These are phyloP conservation scores for Capsicum rhomboideum DNA, from an alignment of 257 asterid species.

Conservation along the genomic window DNA sequence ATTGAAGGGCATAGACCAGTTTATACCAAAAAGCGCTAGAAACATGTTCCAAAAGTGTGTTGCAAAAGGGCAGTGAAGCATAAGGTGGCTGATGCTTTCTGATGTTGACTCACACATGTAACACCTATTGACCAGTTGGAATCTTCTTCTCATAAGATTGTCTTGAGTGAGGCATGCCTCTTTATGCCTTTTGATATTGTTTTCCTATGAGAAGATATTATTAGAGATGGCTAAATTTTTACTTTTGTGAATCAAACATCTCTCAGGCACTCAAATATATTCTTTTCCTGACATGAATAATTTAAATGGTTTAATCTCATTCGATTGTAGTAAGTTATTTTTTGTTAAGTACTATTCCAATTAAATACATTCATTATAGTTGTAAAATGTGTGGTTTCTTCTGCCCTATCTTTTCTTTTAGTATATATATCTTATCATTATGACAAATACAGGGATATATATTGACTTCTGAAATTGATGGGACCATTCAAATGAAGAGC, in stretches of 20 bases:
- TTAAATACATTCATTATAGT: background rate
- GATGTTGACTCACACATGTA: no score
- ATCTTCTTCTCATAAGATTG: no score
- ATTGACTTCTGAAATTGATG: constrained; percentile 98
- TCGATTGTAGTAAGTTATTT: background rate
- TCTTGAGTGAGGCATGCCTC: no score
- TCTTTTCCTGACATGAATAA: background rate
- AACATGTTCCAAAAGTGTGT: no score
- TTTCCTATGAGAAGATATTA: background rate
- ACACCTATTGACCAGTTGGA: no score
- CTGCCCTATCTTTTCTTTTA: background rate
- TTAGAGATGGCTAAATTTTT: background rate
- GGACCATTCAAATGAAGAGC: constrained; percentile 99
- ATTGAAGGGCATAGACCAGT: no score
- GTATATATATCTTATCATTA: background rate
- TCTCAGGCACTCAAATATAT: background rate
- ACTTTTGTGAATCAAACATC: background rate
- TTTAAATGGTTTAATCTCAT: background rate
- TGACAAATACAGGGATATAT: constrained; percentile 44
- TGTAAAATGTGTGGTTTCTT: background rate
- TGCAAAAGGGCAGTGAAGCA: no score
- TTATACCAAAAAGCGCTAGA: no score
- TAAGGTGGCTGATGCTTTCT: no score
- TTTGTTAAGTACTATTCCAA: background rate
- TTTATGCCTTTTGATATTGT: background rate